Evolutionary conservation across 2,329 filamentous ascomycete species (phyloP).

Genomic region (Sporothrix euskadiensis): DNA sequence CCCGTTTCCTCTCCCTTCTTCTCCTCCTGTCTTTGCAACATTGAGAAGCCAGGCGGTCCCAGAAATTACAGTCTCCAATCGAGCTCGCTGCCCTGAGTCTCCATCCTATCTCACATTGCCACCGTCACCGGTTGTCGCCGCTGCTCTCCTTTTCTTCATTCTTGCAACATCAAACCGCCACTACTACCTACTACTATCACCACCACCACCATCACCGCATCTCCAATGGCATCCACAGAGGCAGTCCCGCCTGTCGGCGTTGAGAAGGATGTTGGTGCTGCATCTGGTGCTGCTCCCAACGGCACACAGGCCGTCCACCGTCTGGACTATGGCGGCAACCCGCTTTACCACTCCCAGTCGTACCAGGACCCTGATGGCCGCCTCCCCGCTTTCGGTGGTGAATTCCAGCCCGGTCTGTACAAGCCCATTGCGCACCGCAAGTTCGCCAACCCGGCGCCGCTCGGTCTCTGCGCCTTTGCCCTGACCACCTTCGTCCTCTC

Average conservation of each 20-base stretch:
- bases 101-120: neutral
- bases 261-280: conserved; percentile 29
- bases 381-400: conserved; percentile 66
- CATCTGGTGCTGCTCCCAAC: conserved; percentile 25
- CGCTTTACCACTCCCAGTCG: conserved; percentile 42
- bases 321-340: conserved; percentile 44
- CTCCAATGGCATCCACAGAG: conserved; percentile 28
- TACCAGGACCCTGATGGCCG: conserved; percentile 40
- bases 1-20: neutral
- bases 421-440: conserved; percentile 65
- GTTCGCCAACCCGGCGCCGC: conserved; percentile 76
- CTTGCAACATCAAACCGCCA: neutral
- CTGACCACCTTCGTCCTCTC: conserved; percentile 81
- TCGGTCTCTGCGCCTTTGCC: conserved; percentile 77
- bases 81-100: neutral
- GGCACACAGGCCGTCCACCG: conserved; percentile 30
- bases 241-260: neutral
- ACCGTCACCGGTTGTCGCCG: neutral
- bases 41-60: neutral
- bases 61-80: neutral
- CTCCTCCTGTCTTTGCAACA: neutral
- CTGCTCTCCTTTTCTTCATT: neutral
- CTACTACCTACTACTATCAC: neutral
- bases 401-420: conserved; percentile 70
- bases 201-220: neutral